phyloP scores from a whole-genome alignment of 768 basidiomycete genomes.

The Panaeolus cyanescens region DNA sequence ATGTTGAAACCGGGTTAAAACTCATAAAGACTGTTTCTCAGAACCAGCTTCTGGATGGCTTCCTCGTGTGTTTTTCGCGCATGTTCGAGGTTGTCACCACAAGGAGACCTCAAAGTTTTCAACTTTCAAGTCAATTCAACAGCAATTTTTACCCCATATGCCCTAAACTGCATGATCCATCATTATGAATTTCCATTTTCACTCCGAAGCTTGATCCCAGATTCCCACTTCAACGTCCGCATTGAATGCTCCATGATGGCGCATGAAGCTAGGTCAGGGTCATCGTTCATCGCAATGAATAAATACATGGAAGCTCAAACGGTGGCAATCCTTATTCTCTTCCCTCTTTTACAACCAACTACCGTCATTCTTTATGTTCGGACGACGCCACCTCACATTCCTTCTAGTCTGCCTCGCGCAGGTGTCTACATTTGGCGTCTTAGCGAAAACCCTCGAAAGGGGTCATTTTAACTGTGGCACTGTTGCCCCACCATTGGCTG shows the following conservation, averaged over 20 bases:
- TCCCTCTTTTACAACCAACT: background rate
- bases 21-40: no score
- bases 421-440: background rate
- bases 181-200: background rate
- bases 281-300: background rate
- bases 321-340: background rate
- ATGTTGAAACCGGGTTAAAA: no score
- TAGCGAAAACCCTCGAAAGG: background rate
- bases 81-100: no score
- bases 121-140: no score
- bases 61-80: no score
- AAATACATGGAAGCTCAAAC: background rate
- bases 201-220: no score
- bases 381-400: background rate
- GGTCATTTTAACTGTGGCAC: background rate
- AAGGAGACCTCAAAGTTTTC: no score
- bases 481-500: background rate
- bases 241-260: background rate
- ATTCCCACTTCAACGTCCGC: no score
- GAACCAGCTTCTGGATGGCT: no score
- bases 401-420: constrained; percentile 1
- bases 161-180: no score
- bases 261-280: background rate
- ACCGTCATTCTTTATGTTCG: constrained; percentile 1
- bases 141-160: background rate